phyloP scores from a whole-genome alignment of 2,329 filamentous ascomycete species.

The Rachicladosporium sp. region DNA sequence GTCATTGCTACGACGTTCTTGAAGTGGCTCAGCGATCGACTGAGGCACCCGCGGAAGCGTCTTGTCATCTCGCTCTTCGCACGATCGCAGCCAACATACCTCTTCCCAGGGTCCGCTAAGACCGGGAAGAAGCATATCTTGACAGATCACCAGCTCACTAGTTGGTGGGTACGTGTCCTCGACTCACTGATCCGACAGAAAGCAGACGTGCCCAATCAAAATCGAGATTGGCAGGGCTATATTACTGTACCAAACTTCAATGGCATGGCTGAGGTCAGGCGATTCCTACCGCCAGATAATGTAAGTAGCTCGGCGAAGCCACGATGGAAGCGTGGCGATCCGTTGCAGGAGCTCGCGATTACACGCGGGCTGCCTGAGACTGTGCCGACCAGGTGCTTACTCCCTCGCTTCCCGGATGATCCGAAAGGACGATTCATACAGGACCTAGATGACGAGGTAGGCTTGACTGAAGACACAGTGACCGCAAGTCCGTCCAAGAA shows the following conservation, averaged over 20 bases:
- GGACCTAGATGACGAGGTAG: constrained; percentile 69
- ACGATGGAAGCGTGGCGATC: constrained; percentile 49
- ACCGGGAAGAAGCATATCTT: constrained; percentile 80
- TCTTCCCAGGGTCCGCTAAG: constrained; percentile 84
- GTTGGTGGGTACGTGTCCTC: constrained; percentile 88
- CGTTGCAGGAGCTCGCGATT: constrained; percentile 62
- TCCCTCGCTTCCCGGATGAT: constrained; percentile 88
- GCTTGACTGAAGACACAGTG: constrained; percentile 14
- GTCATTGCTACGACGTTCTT: constrained; percentile 65
- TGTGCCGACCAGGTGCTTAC: constrained; percentile 65
- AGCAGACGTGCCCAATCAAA: constrained; percentile 21
- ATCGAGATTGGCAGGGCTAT: constrained; percentile 52
- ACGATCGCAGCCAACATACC: constrained; percentile 79
- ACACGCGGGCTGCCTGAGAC: constrained; percentile 34
- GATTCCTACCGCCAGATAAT: constrained; percentile 53
- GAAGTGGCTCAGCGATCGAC: constrained; percentile 48
- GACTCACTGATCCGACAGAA: constrained; percentile 51
- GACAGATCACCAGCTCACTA: constrained; percentile 78
- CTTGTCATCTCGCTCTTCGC: constrained; percentile 84
- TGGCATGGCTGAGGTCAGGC: constrained; percentile 56
- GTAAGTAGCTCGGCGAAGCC: constrained; percentile 1
- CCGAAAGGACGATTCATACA: constrained; percentile 83
- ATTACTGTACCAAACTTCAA: constrained; percentile 81
- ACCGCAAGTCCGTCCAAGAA: constrained; percentile 28
- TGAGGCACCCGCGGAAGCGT: constrained; percentile 33